phyloP scores from a whole-genome alignment of 345 rosid species.

The Rhizophora apiculata region DNA sequence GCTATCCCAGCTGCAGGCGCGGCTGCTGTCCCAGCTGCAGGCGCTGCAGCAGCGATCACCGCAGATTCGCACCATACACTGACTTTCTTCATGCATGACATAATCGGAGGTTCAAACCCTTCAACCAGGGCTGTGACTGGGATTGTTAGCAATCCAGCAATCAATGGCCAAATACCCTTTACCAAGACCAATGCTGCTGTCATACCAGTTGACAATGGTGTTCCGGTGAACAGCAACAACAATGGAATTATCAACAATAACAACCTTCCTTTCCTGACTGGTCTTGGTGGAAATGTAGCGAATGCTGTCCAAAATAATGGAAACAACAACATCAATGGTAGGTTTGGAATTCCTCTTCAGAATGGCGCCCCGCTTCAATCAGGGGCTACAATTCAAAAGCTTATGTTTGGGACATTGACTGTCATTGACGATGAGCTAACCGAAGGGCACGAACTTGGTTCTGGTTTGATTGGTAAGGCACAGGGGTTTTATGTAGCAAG shows the following conservation, averaged over 20 bases:
- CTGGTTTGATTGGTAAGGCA: slow-evolving; percentile 70
- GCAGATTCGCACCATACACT: not conserved
- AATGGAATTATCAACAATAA: slow-evolving; percentile 69
- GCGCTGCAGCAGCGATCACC: not conserved
- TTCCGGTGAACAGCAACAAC: slow-evolving; percentile 58
- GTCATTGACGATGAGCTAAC: slow-evolving; percentile 82
- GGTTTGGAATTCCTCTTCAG: slow-evolving; percentile 36
- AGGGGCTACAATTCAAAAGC: slow-evolving; percentile 50
- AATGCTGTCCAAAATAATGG: slow-evolving; percentile 47
- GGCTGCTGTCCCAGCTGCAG: not conserved
- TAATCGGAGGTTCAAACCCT: slow-evolving; percentile 21
- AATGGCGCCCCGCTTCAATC: slow-evolving; percentile 54
- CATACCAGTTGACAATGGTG: slow-evolving; percentile 62
- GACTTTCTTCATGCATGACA: slow-evolving; percentile 76
- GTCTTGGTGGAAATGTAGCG: slow-evolving; percentile 65
- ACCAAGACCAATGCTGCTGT: slow-evolving; percentile 83
- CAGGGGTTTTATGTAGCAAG: slow-evolving; percentile 85
- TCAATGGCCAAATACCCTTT: slow-evolving; percentile 71
- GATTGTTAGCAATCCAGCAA: slow-evolving; percentile 59
- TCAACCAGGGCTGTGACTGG: slow-evolving; percentile 57
- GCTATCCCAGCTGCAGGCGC: not conserved
- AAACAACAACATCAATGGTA: slow-evolving; percentile 33
- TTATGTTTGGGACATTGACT: slow-evolving; percentile 83
- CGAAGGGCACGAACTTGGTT: slow-evolving; percentile 60
- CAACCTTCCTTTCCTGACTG: slow-evolving; percentile 75